Base-by-base conservation (phyloP, 768 basidiomycete genomes). In the Suillus sp. region DNA sequence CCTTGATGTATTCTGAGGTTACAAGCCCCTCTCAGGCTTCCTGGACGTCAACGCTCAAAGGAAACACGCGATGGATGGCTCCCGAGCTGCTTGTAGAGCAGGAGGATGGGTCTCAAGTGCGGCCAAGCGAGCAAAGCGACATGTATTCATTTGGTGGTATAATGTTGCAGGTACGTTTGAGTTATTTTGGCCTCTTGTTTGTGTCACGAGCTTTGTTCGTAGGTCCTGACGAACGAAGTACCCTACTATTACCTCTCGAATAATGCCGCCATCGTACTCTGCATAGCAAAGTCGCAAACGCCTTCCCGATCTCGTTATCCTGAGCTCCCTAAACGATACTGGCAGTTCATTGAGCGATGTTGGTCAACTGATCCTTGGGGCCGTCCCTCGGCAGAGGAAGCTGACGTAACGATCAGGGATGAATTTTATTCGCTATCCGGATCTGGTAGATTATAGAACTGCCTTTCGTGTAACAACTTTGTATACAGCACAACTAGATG, bases 41-140 rank as follows among this genome's bases (percentile, higher is more conserved):
- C 30, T 51, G 50, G 50, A 56, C 25, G 1, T 56, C 55, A 2
- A 38, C 16, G 4, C 25, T 56, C 22, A 56, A 25, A 37, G 80
- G 81, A 6, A 77, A 79, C 20, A 73, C 79, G 27, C 76, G 81
- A 1, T 82, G 80, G 80, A 78, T 80, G 10, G 81, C 80, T 56
- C 69, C 79, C 0, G 66, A 75, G 18, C 67, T 82, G 0, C 81
- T 80, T 60, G 16, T 18, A 27, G 27, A 18, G 9, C 9, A 0
- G 22, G 55, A 56, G 22, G 37, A 56, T 27, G 62, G n/a, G 20
- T 4, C 37, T 11, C 56, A 47, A 6, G 10, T 50, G 0, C n/a
- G 66, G 13, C 72, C 71, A 0, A 61, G 9, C 20, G 56, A 59
- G 4, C 56, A 69, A 53, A 80, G 75, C 50, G 84, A 85, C 66